These are phyloP conservation scores for Mycena haematopus DNA, from an alignment of 768 basidiomycete genomes.

Conservation along the genomic window DNA sequence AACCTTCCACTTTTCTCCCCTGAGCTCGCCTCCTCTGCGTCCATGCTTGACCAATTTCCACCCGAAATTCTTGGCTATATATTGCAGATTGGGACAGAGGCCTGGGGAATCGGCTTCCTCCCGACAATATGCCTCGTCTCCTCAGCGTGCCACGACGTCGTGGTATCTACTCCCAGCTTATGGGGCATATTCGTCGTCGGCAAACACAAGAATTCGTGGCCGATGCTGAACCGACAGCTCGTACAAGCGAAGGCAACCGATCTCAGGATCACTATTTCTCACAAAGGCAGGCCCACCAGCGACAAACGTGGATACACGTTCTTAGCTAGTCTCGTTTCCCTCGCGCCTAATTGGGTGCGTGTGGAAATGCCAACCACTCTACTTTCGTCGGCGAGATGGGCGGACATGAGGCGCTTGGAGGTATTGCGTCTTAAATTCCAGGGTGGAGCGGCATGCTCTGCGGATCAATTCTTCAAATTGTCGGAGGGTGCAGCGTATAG, in stretches of 20 bases:
- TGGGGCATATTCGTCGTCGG: slow-evolving; percentile 39
- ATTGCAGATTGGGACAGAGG: slow-evolving; percentile 38
- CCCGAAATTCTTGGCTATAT: slow-evolving; percentile 38
- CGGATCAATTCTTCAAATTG: slow-evolving; percentile 27
- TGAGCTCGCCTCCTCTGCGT: too few species aligned
- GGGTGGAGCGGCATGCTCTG: neutral
- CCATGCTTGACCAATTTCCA: slow-evolving; percentile 36
- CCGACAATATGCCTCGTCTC: slow-evolving; percentile 38
- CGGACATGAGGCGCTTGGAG: slow-evolving; percentile 30
- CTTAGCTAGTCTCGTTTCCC: slow-evolving; percentile 22
- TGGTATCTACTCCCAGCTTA: slow-evolving; percentile 38
- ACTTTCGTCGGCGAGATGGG: slow-evolving; percentile 31
- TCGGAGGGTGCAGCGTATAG: neutral
- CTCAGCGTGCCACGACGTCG: slow-evolving; percentile 35
- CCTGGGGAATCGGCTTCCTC: slow-evolving; percentile 37
- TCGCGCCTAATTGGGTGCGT: slow-evolving; percentile 38
- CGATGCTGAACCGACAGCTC: slow-evolving; percentile 32
- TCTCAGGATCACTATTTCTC: slow-evolving; percentile 32
- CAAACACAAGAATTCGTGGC: slow-evolving; percentile 12
- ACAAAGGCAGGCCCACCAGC: slow-evolving; percentile 9
- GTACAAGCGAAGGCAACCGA: slow-evolving; percentile 39
- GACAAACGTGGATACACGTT: slow-evolving; percentile 5
- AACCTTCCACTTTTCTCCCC: too few species aligned
- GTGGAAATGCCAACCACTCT: slow-evolving; percentile 32
- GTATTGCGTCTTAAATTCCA: slow-evolving; percentile 28